phyloP scores from a whole-genome alignment of 768 basidiomycete genomes.

The Trametes coccinea region DNA sequence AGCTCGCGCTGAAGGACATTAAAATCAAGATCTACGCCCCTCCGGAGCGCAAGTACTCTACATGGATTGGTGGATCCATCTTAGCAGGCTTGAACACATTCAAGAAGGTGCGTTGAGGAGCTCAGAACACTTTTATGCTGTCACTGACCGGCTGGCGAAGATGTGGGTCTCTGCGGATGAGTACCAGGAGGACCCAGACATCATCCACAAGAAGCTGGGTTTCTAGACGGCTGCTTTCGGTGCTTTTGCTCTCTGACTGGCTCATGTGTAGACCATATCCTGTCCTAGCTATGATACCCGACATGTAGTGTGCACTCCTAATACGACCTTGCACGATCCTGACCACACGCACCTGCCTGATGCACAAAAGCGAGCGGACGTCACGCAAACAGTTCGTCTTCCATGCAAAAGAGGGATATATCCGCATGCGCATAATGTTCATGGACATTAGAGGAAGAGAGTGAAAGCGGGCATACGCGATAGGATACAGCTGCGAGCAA shows the following conservation, averaged over 20 bases:
- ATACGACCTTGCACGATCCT: slow-evolving; percentile 17
- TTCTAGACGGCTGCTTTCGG: slow-evolving; percentile 47
- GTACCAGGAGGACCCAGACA: slow-evolving; percentile 98
- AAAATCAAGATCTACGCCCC: slow-evolving; percentile 99
- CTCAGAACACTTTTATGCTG: neutral
- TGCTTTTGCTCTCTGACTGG: slow-evolving; percentile 11
- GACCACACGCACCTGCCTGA: neutral
- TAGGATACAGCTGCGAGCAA: slow-evolving; percentile 42
- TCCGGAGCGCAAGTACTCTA: slow-evolving; percentile 98
- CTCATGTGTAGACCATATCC: slow-evolving; percentile 25
- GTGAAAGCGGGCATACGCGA: slow-evolving; percentile 39
- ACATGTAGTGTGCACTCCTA: slow-evolving; percentile 25
- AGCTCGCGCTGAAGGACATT: slow-evolving; percentile 90
- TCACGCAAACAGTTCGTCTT: neutral
- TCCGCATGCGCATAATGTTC: slow-evolving; percentile 38
- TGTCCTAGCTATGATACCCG: slow-evolving; percentile 28
- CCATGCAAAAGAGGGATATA: slow-evolving; percentile 10
- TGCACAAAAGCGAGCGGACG: neutral
- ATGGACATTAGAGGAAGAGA: slow-evolving; percentile 29
- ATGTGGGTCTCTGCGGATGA: slow-evolving; percentile 99
- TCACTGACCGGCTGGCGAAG: slow-evolving; percentile 39
- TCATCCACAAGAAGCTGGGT: slow-evolving; percentile 94
- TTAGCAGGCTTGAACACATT: slow-evolving; percentile 94
- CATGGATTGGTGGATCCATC: slow-evolving; percentile 97
- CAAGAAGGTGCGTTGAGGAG: slow-evolving; percentile 71